Evolutionary conservation across 225 moss, liverwort and hornwort genomes (phyloP), one percentile per base, ranked within the genome.

Genomic region (Lunularia cruciata): DNA sequence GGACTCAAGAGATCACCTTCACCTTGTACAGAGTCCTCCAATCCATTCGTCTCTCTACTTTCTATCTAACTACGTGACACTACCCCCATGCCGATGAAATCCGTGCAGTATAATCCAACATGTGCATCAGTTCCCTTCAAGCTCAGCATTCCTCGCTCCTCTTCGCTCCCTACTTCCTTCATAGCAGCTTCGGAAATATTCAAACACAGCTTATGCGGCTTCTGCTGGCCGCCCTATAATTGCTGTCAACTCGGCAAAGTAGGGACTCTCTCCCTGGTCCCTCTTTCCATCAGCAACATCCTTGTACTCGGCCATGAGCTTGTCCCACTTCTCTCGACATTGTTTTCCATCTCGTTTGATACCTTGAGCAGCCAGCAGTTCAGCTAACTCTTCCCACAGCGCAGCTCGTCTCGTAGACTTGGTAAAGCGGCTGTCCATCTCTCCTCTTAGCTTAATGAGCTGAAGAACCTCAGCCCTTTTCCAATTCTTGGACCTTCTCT

Each of bases 291-390:
- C 84, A 14, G 76, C 42, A 13, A 85, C 84, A 68, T 85, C 84
- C 46, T 85, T 85, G 66, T 81, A 85, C 65, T 85, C 84, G 8
- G 84, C 84, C 84, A 85, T 85, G 30, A 85, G 81, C 73, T 85
- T 85, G 76, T 85, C 84, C 84, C 84, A 85, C 43, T 85, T 85
- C 70, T 85, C 84, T 22, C 81, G 84, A 60, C 84, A 85, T 67
- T 85, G 84, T 37, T 85, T 85, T 67, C 84, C 85, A 48, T 85
- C 85, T 45, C 85, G 59, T 57, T 85, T 85, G 72, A 85, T 85
- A 15, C 85, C 85, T 60, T 79, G 85, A 0, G 78, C 76, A 18
- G 73, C 73, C 22, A 82, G 82, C 22, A 79, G 71, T 40, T 82
- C 82, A 9, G 82, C 82, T 6, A 85, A 62, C 70, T 85, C 84